Percentiles rank a stretch among this genome's conserved stretches.
Conservation (phyloP, 257 asterid species). For the Echites panduratus region DNA sequence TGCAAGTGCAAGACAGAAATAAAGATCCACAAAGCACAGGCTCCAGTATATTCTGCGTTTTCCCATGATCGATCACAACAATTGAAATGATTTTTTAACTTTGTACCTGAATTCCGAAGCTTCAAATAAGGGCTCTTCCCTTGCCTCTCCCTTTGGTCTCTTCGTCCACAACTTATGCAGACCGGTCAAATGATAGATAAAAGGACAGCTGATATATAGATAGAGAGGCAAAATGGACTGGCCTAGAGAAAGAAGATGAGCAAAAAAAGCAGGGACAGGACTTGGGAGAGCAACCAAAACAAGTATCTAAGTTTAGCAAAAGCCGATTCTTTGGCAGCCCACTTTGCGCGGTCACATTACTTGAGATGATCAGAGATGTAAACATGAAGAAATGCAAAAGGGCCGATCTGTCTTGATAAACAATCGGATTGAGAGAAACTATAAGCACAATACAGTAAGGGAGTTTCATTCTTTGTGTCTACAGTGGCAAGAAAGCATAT, state of each 20-base stretch:
- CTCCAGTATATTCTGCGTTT: constrained; percentile 20
- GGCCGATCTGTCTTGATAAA: neutral
- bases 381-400: constrained; percentile 46
- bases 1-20: constrained; percentile 23
- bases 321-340: constrained; percentile 41
- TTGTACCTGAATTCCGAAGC: neutral
- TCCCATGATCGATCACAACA: constrained; percentile 25
- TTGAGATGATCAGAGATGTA: constrained; percentile 31
- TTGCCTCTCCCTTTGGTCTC: neutral
- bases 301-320: constrained; percentile 12
- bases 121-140: neutral
- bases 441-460: neutral
- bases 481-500: constrained; percentile 34
- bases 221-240: neutral
- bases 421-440: neutral
- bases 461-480: constrained; percentile 14
- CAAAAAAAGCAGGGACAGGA: neutral
- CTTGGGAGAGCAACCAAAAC: neutral
- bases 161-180: neutral
- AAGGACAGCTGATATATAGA: neutral
- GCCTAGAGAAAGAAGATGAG: neutral
- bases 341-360: constrained; percentile 24
- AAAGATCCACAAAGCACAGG: constrained; percentile 25
- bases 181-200: neutral
- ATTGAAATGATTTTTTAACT: neutral